Evolutionary conservation across 2,329 filamentous ascomycete genomes (phyloP), one percentile per base, ranked within the genome.

Genomic region (Cladophialophora immunda): DNA sequence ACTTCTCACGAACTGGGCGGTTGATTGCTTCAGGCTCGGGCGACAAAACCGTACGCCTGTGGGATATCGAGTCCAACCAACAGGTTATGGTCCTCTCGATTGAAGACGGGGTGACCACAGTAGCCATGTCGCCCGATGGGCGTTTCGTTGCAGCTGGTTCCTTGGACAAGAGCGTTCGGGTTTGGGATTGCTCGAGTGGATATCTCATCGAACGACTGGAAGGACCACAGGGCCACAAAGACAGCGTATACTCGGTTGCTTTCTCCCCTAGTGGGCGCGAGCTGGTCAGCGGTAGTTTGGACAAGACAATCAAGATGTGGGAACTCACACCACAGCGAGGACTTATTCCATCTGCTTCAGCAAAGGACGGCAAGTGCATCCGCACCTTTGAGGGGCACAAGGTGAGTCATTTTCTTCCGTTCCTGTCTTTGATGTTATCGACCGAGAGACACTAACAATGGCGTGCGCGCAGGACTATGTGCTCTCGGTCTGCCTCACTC

Each of bases 291-390:
- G 95, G 95, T 70, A 96, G 92, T 85, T 83, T 98, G 73, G 95
- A 99, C 79, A 97, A 97, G 85, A 98, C 94, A 0, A 98, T 98
- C 84, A 97, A 97, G 84, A 97, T 98, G 91, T 99, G 95, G 94
- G 94, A 97, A 83, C 86, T 99, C 58, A 90, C 87, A 63, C 87
- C 91, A 25, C 87, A 90, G 53, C 87, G 91, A 73, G 84, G 85
- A 72, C 87, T 89, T 74, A 86, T 89, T 66, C 85, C 88, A 55
- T 88, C 86, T 76, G 85, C 87, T 53, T 88, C 86, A 34, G 86
- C 90, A 8, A 96, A 95, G 83, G 91, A 91, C 38, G 94, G 95
- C 73, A 93, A 97, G 78, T 98, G 95, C 78, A 90, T 97, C 75
- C 93, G 94, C 83, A 98, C 94, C 0, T 99, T 98, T 75, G 95